Base-by-base conservation (phyloP, 202 grass and related monocot species). In the Musa balbisiana region DNA sequence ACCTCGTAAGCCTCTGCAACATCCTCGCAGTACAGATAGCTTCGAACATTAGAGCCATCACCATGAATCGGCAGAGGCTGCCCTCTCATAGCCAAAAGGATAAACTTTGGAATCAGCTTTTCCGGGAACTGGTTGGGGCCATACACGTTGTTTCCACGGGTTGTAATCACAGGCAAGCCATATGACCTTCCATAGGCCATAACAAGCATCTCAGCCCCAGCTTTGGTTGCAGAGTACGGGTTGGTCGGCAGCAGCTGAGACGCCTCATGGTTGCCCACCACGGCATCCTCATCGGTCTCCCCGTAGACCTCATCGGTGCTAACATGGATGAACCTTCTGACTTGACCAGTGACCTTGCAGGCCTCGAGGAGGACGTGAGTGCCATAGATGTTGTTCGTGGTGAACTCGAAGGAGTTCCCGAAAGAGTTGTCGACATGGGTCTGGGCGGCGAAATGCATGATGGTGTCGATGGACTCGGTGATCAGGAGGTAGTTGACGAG, bases 121-220 rank as follows among this genome's bases (percentile, higher is more conserved):
- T 76, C 74, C 13, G 74, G 74, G 59, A 65, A 76, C 12, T 76
- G 74, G 64, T 76, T 76, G 8, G 74, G 74, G 19, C 74, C 74
- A 25, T 76, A 76, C 10, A 76, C 74, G 64, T 76, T 76, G 58
- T 76, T 76, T 64, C 74, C 74, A 9, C 74, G 59, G 20, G 74
- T 76, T 16, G 74, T 76, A 21, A 76, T 76, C 59, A 76, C 74
- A 2, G 74, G 74, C 20, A 76, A 52, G 49, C 3, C 74, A 64
- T 76, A 76, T 23, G 74, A 76, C 74, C 74, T 64, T 76, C 59
- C 74, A 25, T 76, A 76, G 59, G 74, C 74, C 74, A 76, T 76
- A 64, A 76, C 74, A 50, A 76, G 74, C 74, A 76, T 76, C 59
- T 76, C 74, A 16, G 74, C 74, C 58, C 74, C 74, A 17, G 74